Percentiles rank a stretch among this genome's conserved stretches.
Conservation (phyloP, 306 rosid genomes). For the Leucaena leucocephala region DNA sequence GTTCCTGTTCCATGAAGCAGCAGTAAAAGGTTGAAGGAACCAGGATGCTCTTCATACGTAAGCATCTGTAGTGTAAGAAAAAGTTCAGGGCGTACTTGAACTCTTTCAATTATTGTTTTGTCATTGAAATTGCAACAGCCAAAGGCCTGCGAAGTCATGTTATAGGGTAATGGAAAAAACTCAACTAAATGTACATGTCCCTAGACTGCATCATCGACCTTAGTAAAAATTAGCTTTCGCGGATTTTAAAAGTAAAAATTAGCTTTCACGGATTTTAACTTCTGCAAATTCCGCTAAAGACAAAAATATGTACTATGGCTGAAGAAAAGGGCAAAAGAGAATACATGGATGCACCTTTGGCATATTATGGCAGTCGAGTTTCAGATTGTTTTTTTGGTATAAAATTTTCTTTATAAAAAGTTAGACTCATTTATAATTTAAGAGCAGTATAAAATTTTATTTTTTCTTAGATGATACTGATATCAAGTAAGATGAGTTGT, state of each 20-base stretch:
- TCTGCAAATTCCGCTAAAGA: not conserved
- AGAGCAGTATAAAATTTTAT: no score
- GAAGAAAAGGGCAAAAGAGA: not conserved
- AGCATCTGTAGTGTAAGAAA: not conserved
- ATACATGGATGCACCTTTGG: not conserved
- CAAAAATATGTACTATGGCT: conserved; percentile 18
- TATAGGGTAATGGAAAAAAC: not conserved
- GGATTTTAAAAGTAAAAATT: not conserved
- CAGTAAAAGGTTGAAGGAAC: not conserved
- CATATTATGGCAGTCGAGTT: not conserved
- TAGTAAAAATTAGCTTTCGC: not conserved
- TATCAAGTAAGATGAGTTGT: no score
- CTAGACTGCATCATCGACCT: not conserved
- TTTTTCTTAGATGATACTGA: no score
- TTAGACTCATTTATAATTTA: no score
- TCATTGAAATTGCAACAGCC: not conserved
- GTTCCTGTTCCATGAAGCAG: not conserved
- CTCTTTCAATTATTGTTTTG: not conserved
- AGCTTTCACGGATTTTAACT: not conserved
- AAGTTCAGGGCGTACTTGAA: not conserved
- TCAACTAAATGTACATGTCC: not conserved
- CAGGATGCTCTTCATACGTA: not conserved
- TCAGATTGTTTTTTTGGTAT: not conserved
- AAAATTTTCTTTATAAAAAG: no score
- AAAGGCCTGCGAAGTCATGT: not conserved